Base-by-base conservation (phyloP, 352 stramenopile species). In the Phytopythium helicoides region DNA sequence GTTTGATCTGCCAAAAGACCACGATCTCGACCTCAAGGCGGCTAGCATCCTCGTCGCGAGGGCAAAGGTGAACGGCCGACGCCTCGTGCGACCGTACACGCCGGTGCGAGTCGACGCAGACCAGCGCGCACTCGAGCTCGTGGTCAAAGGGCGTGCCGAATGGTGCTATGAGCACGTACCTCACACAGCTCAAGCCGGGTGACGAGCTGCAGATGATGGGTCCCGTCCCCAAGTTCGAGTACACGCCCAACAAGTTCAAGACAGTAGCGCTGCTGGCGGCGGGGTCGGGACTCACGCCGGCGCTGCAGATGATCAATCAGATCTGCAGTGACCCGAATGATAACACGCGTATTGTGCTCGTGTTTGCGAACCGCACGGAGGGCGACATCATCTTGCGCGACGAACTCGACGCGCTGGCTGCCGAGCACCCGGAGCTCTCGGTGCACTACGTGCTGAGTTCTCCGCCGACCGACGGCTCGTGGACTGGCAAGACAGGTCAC, bases 121-220 rank as follows among this genome's bases (percentile, higher is more conserved):
- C 54, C 83, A 81, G 54, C 82, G 82, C 46, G 51, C 72, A 61
- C 54, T 93, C 18, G 78, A 91, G 52, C 74, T 93, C 25, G 74
- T 94, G 44, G 82, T 96, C 55, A 96, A n/a, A 97, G 64, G 69
- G 73, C 34, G 95, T 95, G 62, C 74, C 84, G 11, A 68, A 72
- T 18, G 87, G 87, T 46, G 77, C 86, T 52, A 71, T 96, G 40
- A 93, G 81, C 53, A 85, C 81, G 54, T 79, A 95, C 66, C 86
- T 96, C 25, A 64, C 79, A 39, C 53, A 71, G 28, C 66, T 95
- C n/a, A 78, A 92, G 46, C 65, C 77, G 22, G 87, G 87, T 23
- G 87, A 95, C 55, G 58, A 67, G 49, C 64, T 96, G 22, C 74
- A 81, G 42, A 82, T 96, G 62, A 96, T 95, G 67, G 87, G 87